Conservation (phyloP, 768 basidiomycete genomes). For the Tulasnella sp. region DNA sequence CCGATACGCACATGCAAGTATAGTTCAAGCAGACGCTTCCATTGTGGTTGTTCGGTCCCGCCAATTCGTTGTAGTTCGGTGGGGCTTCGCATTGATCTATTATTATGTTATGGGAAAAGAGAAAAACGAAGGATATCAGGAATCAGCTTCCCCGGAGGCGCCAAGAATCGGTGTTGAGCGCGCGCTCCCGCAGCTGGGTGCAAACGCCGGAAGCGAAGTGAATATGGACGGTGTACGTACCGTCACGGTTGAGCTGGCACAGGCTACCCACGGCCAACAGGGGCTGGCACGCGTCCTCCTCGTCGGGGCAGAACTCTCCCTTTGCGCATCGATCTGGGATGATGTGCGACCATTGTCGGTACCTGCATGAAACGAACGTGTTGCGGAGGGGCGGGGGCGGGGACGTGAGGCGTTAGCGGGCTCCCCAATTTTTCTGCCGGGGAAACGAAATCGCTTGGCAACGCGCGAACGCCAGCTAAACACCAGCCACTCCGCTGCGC, state of each 20-base stretch:
- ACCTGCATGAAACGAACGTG: constrained; percentile 7
- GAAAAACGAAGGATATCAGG: background rate
- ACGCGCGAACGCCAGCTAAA: background rate
- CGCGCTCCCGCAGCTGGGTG: too few species aligned
- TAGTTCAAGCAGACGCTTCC: constrained; percentile 78
- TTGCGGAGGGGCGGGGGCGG: background rate
- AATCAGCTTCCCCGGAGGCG: background rate
- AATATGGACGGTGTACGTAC: constrained; percentile 29
- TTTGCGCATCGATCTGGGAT: constrained; percentile 50
- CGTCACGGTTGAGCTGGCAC: constrained; percentile 83
- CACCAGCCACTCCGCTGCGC: background rate
- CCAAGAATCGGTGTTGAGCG: background rate
- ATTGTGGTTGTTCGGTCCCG: constrained; percentile 57
- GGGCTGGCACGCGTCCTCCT: constrained; percentile 55
- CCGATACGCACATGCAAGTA: constrained; percentile 54
- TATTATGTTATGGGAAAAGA: background rate
- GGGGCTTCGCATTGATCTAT: constrained; percentile 70
- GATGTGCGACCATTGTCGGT: constrained; percentile 13
- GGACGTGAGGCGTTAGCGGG: background rate
- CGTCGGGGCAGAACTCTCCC: constrained; percentile 75
- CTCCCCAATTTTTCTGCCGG: background rate
- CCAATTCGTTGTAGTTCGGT: constrained; percentile 42
- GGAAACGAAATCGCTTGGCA: background rate
- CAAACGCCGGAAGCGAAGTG: background rate
- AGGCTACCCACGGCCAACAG: constrained; percentile 47